phyloP scores from a whole-genome alignment of 2,329 filamentous ascomycete genomes.

The Paecilomyces formosus region DNA sequence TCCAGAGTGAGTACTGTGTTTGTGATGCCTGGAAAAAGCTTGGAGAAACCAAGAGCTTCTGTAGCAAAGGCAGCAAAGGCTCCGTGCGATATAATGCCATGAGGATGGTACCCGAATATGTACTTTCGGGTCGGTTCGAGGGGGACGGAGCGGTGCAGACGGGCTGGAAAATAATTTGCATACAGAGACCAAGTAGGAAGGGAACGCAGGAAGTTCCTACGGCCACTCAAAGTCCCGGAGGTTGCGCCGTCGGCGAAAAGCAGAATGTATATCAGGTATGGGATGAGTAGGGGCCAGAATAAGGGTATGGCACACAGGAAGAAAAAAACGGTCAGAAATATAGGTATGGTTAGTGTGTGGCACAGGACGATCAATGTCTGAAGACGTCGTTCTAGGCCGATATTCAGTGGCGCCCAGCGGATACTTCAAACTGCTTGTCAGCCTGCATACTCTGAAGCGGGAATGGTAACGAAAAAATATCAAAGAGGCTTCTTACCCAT shows the following conservation, averaged over 20 bases:
- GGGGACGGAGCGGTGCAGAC: constrained; percentile 74
- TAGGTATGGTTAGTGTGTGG: constrained; percentile 65
- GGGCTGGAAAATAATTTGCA: constrained; percentile 84
- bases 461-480: constrained; percentile 1
- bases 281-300: constrained; percentile 71
- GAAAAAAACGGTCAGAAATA: constrained; percentile 73
- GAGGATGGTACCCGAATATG: constrained; percentile 94
- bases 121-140: constrained; percentile 81
- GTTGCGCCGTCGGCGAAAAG: constrained; percentile 70
- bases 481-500: not conserved
- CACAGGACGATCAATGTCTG: constrained; percentile 72
- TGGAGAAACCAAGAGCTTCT: constrained; percentile 77
- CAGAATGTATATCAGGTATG: constrained; percentile 72
- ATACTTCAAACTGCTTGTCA: constrained; percentile 43
- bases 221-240: constrained; percentile 65
- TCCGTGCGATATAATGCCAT: constrained; percentile 96
- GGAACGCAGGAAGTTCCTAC: constrained; percentile 66
- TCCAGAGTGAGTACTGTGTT: constrained; percentile 93
- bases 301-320: constrained; percentile 84
- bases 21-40: constrained; percentile 88
- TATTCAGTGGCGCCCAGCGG: constrained; percentile 73
- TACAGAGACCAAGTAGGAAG: constrained; percentile 80
- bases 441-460: not conserved
- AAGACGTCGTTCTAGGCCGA: constrained; percentile 62
- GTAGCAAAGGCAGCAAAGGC: constrained; percentile 88